Percentiles rank a stretch among this genome's conserved stretches.
These are phyloP conservation scores for Phytophthora hibernalis DNA, from an alignment of 352 stramenopile genomes.

Conservation along the genomic window DNA sequence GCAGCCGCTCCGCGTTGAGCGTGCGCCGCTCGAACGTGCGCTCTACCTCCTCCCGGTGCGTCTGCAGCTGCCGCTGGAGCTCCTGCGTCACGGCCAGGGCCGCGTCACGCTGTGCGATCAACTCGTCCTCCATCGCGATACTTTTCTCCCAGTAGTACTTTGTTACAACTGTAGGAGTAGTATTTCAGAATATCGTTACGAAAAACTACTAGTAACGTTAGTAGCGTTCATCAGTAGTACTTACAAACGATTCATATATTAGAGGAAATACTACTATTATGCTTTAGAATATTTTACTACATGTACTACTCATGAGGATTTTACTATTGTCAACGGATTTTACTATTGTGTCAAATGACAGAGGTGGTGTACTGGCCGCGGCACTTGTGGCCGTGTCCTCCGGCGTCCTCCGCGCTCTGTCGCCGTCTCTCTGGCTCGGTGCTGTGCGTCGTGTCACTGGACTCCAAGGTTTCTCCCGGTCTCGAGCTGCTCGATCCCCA, in stretches of 20 bases:
- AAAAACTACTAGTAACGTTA: too few relatives aligned
- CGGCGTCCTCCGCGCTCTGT: slow-evolving; percentile 23
- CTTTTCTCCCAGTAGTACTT: not conserved
- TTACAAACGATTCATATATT: too few relatives aligned
- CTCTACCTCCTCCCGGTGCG: slow-evolving; percentile 56
- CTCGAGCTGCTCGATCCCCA: slow-evolving; percentile 19
- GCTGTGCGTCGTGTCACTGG: slow-evolving; percentile 48
- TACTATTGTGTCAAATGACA: too few relatives aligned
- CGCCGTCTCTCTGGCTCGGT: slow-evolving; percentile 33
- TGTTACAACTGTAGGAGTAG: not conserved
- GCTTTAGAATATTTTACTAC: too few relatives aligned
- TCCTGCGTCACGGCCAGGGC: slow-evolving; percentile 81
- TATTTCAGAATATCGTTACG: too few relatives aligned
- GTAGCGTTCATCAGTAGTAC: too few relatives aligned
- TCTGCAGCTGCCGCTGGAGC: slow-evolving; percentile 70
- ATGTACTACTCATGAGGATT: too few relatives aligned
- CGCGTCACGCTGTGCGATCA: slow-evolving; percentile 76
- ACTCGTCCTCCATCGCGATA: slow-evolving; percentile 72
- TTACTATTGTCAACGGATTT: too few relatives aligned
- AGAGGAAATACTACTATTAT: too few relatives aligned
- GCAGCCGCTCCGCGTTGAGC: slow-evolving; percentile 71
- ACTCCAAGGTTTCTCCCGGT: slow-evolving; percentile 2
- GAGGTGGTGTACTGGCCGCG: slow-evolving; percentile 62
- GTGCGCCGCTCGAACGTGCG: slow-evolving; percentile 69
- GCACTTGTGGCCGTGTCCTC: slow-evolving; percentile 20